Conservation (phyloP, 306 rosid species). For the Prunus mongolica region DNA sequence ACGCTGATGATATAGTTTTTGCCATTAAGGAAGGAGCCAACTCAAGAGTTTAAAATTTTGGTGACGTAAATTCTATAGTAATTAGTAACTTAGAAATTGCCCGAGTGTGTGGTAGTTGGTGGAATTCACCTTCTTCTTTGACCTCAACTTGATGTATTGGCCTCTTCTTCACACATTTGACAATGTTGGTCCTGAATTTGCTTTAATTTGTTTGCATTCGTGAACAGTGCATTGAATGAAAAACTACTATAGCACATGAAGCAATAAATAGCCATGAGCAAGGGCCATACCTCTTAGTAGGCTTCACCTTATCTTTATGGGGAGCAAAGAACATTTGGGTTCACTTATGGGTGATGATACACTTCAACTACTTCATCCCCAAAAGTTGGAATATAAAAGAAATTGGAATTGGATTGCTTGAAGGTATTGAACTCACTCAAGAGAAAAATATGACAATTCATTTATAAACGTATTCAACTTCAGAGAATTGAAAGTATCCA, state of each 20-base stretch:
- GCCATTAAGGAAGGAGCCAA: too few relatives aligned
- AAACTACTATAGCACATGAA: slow-evolving; percentile 1
- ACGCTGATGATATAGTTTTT: too few relatives aligned
- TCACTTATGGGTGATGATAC: not conserved
- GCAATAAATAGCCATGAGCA: slow-evolving; percentile 4
- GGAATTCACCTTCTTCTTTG: not conserved
- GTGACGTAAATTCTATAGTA: not conserved
- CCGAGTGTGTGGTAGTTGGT: not conserved
- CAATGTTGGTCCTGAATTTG: not conserved
- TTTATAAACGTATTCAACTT: too few relatives aligned
- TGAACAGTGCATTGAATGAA: slow-evolving; percentile 16
- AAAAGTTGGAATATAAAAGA: not conserved
- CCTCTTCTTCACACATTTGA: not conserved
- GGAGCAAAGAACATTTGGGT: not conserved
- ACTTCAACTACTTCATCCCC: not conserved
- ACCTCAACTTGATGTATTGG: not conserved
- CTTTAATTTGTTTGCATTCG: not conserved
- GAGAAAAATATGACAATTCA: too few relatives aligned
- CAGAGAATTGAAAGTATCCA: too few relatives aligned
- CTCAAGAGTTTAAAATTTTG: too few relatives aligned
- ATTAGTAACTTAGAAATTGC: not conserved
- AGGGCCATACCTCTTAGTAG: not conserved
- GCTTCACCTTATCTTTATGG: not conserved
- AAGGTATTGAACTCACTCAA: not conserved
- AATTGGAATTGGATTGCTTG: not conserved